Conservation (phyloP, 2,329 filamentous ascomycete genomes). For the Conoideocrella luteorostrata region DNA sequence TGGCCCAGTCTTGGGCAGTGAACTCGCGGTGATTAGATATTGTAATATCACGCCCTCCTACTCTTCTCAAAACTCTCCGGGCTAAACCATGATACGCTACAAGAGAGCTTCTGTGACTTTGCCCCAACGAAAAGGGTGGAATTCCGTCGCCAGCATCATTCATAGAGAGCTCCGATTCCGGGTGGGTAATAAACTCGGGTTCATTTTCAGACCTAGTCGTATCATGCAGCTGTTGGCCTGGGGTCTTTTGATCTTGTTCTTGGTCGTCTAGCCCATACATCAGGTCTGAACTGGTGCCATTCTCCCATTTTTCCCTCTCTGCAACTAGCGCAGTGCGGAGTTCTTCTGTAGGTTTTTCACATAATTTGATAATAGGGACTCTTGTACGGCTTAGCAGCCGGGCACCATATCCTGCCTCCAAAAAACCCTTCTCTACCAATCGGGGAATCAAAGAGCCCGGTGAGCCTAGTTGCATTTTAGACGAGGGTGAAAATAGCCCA, state of each 20-base stretch:
- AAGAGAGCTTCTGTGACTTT: slow-evolving; percentile 35
- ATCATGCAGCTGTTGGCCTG: slow-evolving; percentile 13
- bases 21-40: slow-evolving; percentile 40
- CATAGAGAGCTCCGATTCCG: slow-evolving; percentile 4
- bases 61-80: slow-evolving; percentile 42
- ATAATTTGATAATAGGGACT: slow-evolving; percentile 84
- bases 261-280: slow-evolving; percentile 31
- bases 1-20: slow-evolving; percentile 34
- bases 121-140: slow-evolving; percentile 30
- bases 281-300: slow-evolving; percentile 34
- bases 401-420: slow-evolving; percentile 67
- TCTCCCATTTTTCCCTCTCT: slow-evolving; percentile 68
- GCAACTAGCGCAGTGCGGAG: slow-evolving; percentile 56
- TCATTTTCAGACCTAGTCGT: background rate
- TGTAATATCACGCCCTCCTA: slow-evolving; percentile 44
- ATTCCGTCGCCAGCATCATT: slow-evolving; percentile 9
- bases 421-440: slow-evolving; percentile 66
- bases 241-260: slow-evolving; percentile 10
- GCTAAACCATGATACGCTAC: slow-evolving; percentile 40
- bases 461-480: slow-evolving; percentile 45
- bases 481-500: slow-evolving; percentile 62
- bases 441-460: slow-evolving; percentile 61
- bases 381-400: slow-evolving; percentile 71
- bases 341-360: slow-evolving; percentile 58
- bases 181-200: slow-evolving; percentile 6